A percentile compares a stretch with the other conserved stretches of the same genome.
These are phyloP conservation scores for Colletotrichum cuscutae DNA, from an alignment of 2,329 filamentous ascomycete genomes.

Conservation along the genomic window DNA sequence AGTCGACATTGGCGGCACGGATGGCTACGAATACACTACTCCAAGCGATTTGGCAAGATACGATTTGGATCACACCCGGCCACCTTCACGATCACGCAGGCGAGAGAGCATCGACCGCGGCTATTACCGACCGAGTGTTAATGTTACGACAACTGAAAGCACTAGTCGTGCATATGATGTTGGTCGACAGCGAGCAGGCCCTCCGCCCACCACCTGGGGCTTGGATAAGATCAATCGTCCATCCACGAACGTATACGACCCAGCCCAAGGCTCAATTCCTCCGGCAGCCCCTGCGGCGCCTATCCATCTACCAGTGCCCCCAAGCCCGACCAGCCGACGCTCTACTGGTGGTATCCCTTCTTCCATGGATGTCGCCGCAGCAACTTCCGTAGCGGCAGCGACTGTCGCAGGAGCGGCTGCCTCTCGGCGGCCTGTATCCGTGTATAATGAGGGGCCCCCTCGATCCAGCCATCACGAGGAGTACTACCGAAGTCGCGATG, in stretches of 20 bases:
- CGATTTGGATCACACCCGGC: slow-evolving; percentile 65
- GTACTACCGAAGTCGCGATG: slow-evolving; percentile 59
- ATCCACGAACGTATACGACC: slow-evolving; percentile 54
- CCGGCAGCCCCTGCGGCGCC: slow-evolving; percentile 47
- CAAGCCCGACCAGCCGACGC: slow-evolving; percentile 46
- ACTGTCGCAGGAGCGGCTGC: slow-evolving; percentile 38
- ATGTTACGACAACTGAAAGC: slow-evolving; percentile 37
- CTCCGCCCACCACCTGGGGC: slow-evolving; percentile 76
- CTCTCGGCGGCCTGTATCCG: slow-evolving; percentile 58
- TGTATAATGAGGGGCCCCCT: slow-evolving; percentile 62
- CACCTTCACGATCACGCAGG: slow-evolving; percentile 51
- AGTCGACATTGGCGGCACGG: slow-evolving; percentile 63
- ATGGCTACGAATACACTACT: slow-evolving; percentile 73
- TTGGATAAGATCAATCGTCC: slow-evolving; percentile 74
- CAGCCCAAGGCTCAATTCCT: slow-evolving; percentile 59
- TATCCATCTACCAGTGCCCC: slow-evolving; percentile 45
- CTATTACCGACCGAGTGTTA: slow-evolving; percentile 67
- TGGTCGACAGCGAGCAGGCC: slow-evolving; percentile 55
- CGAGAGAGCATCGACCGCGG: slow-evolving; percentile 66
- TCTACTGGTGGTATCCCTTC: slow-evolving; percentile 17
- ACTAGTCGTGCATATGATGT: slow-evolving; percentile 43
- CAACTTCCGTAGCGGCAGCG: slow-evolving; percentile 16
- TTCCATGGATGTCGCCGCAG: slow-evolving; percentile 18
- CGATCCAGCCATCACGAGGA: slow-evolving; percentile 58
- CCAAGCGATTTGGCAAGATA: slow-evolving; percentile 70